Evolutionary conservation across 2,329 filamentous ascomycete species (phyloP).

Genomic region (Monilinia aucupariae): DNA sequence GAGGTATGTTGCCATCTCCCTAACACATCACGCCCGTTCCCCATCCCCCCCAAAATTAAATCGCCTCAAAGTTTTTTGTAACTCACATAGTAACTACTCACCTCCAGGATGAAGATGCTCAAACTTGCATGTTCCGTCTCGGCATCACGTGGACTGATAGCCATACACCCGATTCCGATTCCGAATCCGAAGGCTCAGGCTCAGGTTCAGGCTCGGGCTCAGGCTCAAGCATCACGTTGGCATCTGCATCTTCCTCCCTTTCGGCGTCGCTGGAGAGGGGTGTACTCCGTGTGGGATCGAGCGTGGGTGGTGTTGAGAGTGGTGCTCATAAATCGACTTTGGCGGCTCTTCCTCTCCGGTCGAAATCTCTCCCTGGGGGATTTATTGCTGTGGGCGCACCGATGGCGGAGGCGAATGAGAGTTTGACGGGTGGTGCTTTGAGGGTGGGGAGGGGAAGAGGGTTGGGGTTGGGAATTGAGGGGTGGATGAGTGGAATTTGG

Average conservation of each 20-base stretch:
- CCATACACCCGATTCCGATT: not conserved
- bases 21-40: not conserved
- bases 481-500: not conserved
- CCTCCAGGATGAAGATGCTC: not conserved
- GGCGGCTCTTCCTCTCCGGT: not conserved
- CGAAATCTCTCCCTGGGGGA: not conserved
- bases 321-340: not conserved
- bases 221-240: not conserved
- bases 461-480: not conserved
- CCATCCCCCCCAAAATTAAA: not conserved
- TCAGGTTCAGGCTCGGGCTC: not conserved
- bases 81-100: not conserved
- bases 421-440: not conserved
- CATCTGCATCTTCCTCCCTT: not conserved
- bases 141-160: not conserved
- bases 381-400: not conserved
- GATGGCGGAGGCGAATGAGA: not conserved
- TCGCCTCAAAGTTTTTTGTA: not conserved
- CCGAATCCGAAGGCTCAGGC: not conserved
- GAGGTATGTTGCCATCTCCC: conserved; percentile 16
- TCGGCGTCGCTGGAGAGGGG: not conserved
- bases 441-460: not conserved
- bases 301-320: not conserved
- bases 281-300: too few species aligned
- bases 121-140: not conserved